Conservation (phyloP, 176 grass and related monocot genomes). For the Echinochloa phyllopogon region DNA sequence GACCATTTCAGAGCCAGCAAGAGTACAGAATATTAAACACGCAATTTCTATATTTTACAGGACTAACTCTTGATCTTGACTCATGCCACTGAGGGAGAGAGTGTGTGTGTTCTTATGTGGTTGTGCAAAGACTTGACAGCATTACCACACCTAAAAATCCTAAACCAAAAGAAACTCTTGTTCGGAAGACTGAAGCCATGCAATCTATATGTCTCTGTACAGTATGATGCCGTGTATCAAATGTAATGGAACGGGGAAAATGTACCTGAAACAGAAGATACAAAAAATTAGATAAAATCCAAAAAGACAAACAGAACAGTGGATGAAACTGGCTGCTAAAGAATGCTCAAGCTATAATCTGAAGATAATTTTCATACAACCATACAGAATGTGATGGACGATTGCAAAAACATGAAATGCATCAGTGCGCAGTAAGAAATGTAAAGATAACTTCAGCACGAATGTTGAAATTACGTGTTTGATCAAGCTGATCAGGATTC, state of each 20-base stretch:
- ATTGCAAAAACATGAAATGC: neutral
- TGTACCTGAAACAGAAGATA: neutral
- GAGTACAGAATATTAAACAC: neutral
- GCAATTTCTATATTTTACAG: neutral
- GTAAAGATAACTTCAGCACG: neutral
- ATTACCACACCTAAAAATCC: conserved; percentile 19
- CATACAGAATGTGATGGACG: neutral
- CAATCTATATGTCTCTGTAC: conserved; percentile 23
- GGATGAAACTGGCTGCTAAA: conserved; percentile 5
- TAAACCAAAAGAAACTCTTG: neutral
- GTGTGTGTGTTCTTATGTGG: neutral
- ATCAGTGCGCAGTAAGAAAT: neutral
- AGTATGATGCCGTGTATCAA: neutral
- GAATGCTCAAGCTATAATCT: neutral
- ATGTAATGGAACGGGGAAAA: neutral
- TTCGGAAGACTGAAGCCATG: neutral
- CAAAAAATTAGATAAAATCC: neutral
- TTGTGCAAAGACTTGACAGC: conserved; percentile 1
- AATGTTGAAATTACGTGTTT: neutral
- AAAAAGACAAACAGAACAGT: neutral
- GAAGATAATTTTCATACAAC: neutral
- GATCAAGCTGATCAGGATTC: neutral
- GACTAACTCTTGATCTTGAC: neutral
- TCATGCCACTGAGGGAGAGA: neutral
- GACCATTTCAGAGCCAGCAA: neutral